A percentile compares a stretch with the other conserved stretches of the same genome.
These are phyloP conservation scores for Podila horticola DNA, from an alignment of 192 early-diverging fungal species.

Conservation along the genomic window DNA sequence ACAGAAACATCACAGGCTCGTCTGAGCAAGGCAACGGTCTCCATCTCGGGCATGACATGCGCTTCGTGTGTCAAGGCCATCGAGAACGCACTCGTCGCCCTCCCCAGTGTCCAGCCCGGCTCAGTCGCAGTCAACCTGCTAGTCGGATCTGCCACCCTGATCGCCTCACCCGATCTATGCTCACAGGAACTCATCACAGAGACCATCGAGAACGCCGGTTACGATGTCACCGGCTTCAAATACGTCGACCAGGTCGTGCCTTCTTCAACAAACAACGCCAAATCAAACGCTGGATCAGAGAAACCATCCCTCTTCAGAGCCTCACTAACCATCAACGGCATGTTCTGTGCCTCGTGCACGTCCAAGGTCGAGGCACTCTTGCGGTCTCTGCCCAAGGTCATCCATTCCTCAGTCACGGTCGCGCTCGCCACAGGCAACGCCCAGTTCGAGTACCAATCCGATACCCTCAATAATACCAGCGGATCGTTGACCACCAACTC, in stretches of 20 bases:
- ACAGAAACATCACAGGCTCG: constrained; percentile 13
- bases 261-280: neutral
- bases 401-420: constrained; percentile 34
- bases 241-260: constrained; percentile 21
- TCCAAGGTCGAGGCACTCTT: constrained; percentile 51
- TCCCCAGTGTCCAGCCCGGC: constrained; percentile 62
- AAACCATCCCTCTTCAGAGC: constrained; percentile 10
- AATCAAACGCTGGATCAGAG: neutral
- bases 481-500: constrained; percentile 30
- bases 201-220: constrained; percentile 79
- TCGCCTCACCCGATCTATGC: constrained; percentile 36
- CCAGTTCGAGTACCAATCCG: constrained; percentile 30
- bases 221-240: constrained; percentile 64
- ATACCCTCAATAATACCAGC: neutral
- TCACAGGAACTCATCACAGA: constrained; percentile 55
- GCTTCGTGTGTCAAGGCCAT: constrained; percentile 84
- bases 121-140: constrained; percentile 77
- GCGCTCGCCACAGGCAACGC: constrained; percentile 39
- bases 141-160: constrained; percentile 67
- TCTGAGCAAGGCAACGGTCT: constrained; percentile 54
- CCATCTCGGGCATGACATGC: constrained; percentile 88
- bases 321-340: constrained; percentile 52
- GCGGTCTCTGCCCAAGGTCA: constrained; percentile 33
- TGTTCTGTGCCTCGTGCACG: constrained; percentile 52
- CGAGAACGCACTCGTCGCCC: constrained; percentile 55